phyloP scores from a whole-genome alignment of 306 rosid genomes.

The Prunus persica region Prunus_persica_NCBIv2 NC_034012.1:227501-228000 shows the following conservation, averaged over 20 bases:
- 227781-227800: conserved; percentile 88
- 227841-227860: conserved; percentile 28
- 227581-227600: conserved; percentile 75
- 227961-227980: conserved; percentile 77
- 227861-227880: conserved; percentile 21
- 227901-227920: conserved; percentile 87
- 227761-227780: conserved; percentile 75
- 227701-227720: conserved; percentile 51
- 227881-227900: conserved; percentile 12
- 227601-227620: conserved; percentile 88
- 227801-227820: conserved; percentile 83
- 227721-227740: conserved; percentile 96
- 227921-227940: conserved; percentile 86
- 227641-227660: conserved; percentile 8
- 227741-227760: conserved; percentile 79
- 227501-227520: conserved; percentile 10
- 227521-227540: neutral
- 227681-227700: neutral
- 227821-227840: conserved; percentile 69
- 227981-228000: conserved; percentile 93
- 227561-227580: neutral
- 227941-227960: conserved; percentile 80
- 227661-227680: conserved; percentile 12
- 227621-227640: conserved; percentile 78
- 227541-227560: neutral